Base-by-base conservation (phyloP, 352 stramenopile genomes). In the Pythium oligandrum region DNA sequence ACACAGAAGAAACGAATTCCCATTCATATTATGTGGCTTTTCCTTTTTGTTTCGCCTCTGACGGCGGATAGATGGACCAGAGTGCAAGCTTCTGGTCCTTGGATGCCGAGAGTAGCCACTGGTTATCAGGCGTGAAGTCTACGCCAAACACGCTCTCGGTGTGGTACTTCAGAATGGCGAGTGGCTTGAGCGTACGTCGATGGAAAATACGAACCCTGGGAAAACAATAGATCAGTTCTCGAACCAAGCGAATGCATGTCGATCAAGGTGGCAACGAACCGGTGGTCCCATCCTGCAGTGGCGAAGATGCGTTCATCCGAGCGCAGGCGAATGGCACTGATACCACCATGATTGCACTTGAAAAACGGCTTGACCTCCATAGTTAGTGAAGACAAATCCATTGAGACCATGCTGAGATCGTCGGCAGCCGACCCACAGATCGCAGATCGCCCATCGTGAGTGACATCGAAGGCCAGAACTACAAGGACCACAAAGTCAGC, bases 161-260 rank as follows among this genome's bases (percentile, higher is more conserved):
- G 63, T 93, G 83, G 62, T 88, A 83, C 60, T 87, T 90, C 40
- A 93, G 77, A 32, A 88, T 83, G 11, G 77, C 83, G 10, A 93
- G 70, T 10, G 76, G 78, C 57, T 89, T 83, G 44, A 86, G 67
- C 55, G 77, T 91, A n/a, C 75, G 73, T 38, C 71, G 53, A 48
- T 90, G 78, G 59, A 93, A 93, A 36, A 93, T 48, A 26, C 83
- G 78, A 11, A 85, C 70, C 37, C 73, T 79, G 33, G 33, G 10
- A 40, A 64, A 10, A 55, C 17, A 26, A 26, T 26, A 26, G 17
- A 26, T 26, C 17, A 26, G 17, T 26, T 26, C 17, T 26, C 17
- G 17, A 26, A 26, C 17, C 17, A 26, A 26, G 17, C 17, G 17
- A 26, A 26, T 26, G 17, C 17, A 26, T 26, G 17, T 26, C 17